Evolutionary conservation across 176 grass and related monocot genomes (phyloP).

Genomic region (Phyllostachys edulis): DNA sequence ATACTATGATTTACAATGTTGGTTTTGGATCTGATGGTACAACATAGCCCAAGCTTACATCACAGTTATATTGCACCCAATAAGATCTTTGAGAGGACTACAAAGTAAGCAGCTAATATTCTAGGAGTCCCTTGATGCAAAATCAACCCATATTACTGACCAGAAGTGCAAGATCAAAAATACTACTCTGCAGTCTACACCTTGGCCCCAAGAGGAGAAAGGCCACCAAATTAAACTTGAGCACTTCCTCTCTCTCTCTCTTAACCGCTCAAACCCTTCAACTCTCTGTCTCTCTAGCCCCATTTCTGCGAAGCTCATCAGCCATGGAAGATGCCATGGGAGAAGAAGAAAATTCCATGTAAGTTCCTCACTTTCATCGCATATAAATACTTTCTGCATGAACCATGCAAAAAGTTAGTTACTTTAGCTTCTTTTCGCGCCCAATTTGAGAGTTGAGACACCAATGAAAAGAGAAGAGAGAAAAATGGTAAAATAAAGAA

Average conservation of each 20-base stretch:
- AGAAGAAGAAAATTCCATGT: slow-evolving; percentile 66
- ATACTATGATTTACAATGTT: not conserved
- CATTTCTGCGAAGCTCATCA: slow-evolving; percentile 39
- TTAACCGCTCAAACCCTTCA: not conserved
- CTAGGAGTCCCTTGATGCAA: not conserved
- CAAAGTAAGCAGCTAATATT: not conserved
- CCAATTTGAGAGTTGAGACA: slow-evolving; percentile 20
- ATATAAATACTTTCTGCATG: slow-evolving; percentile 22
- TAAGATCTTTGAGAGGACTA: not conserved
- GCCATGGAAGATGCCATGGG: slow-evolving; percentile 50
- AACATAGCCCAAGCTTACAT: not conserved
- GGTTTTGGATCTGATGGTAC: not conserved
- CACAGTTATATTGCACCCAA: not conserved
- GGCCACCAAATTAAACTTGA: slow-evolving; percentile 42
- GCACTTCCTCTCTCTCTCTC: slow-evolving; percentile 31
- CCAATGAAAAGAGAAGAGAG: not conserved
- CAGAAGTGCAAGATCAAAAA: not conserved
- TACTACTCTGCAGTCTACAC: not conserved
- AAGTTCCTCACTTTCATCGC: slow-evolving; percentile 27
- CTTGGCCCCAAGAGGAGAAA: not conserved
- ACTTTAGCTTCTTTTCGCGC: slow-evolving; percentile 11
- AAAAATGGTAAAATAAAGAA: not conserved
- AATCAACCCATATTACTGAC: not conserved
- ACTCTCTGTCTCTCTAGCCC: not conserved
- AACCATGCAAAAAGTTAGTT: not conserved